phyloP scores from a whole-genome alignment of 2,329 filamentous ascomycete genomes.

The Coleophoma cylindrospora region DNA sequence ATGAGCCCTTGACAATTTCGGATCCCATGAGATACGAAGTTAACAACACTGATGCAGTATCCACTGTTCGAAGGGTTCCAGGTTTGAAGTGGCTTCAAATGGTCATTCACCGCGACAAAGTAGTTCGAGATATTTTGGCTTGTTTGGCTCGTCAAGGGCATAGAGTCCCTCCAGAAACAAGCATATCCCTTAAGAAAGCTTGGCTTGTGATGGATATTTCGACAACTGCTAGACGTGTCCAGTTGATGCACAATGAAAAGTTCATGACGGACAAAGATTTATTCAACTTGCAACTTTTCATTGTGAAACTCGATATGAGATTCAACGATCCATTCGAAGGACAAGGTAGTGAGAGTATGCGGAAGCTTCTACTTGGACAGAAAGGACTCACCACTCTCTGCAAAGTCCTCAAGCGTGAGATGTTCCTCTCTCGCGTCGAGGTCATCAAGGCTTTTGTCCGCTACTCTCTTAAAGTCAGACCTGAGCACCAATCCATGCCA shows the following conservation, averaged over 20 bases:
- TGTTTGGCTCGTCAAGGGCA: slow-evolving; percentile 53
- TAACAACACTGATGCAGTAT: slow-evolving; percentile 16
- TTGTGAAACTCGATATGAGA: slow-evolving; percentile 67
- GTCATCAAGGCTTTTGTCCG: slow-evolving; percentile 51
- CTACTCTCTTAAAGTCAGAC: slow-evolving; percentile 41
- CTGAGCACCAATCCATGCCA: slow-evolving; percentile 13
- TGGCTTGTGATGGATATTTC: slow-evolving; percentile 70
- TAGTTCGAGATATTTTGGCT: slow-evolving; percentile 57
- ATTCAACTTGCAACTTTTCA: slow-evolving; percentile 56
- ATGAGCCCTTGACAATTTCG: slow-evolving; percentile 47
- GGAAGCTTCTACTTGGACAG: slow-evolving; percentile 57
- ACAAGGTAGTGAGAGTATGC: slow-evolving; percentile 42
- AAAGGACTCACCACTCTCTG: slow-evolving; percentile 50
- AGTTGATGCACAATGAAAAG: slow-evolving; percentile 43
- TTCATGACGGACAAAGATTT: slow-evolving; percentile 59
- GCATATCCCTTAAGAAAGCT: slow-evolving; percentile 52
- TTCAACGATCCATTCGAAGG: slow-evolving; percentile 60
- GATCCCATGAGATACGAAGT: slow-evolving; percentile 49
- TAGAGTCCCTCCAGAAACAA: slow-evolving; percentile 44
- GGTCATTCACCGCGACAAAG: slow-evolving; percentile 52
- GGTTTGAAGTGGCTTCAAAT: slow-evolving; percentile 64
- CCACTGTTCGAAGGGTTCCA: slow-evolving; percentile 48
- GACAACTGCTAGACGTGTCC: slow-evolving; percentile 48
- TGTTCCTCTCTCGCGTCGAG: slow-evolving; percentile 43
- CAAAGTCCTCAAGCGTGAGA: slow-evolving; percentile 52